These are phyloP conservation scores for Hymenoscyphus repandus DNA, from an alignment of 2,329 filamentous ascomycete genomes.

Conservation along the genomic window DNA sequence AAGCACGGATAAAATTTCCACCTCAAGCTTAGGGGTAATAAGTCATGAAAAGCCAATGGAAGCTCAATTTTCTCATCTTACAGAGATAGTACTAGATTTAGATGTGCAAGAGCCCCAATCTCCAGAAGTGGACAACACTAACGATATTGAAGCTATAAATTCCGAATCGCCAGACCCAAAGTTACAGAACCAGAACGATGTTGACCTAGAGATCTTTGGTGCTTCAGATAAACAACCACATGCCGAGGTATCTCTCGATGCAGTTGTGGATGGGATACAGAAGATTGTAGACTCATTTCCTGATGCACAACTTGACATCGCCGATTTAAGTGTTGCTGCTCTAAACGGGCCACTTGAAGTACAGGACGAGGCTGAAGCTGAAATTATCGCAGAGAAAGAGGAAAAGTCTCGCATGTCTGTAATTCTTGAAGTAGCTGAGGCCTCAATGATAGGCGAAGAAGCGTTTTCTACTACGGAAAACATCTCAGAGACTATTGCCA, in stretches of 20 bases:
- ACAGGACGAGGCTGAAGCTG: neutral
- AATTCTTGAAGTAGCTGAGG: no score
- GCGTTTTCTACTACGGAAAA: no score
- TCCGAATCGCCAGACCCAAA: neutral
- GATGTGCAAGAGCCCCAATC: slow-evolving; percentile 12
- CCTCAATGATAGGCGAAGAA: no score
- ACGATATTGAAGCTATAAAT: neutral
- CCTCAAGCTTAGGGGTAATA: slow-evolving; percentile 10
- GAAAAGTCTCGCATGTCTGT: no score
- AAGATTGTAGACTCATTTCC: neutral
- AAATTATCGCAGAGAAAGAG: neutral
- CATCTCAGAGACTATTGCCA: no score
- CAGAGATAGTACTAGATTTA: slow-evolving; percentile 24
- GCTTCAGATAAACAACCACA: no score
- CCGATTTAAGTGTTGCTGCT: neutral
- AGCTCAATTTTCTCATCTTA: slow-evolving; percentile 24
- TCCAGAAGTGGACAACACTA: neutral
- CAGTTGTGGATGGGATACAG: neutral
- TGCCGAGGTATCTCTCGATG: no score
- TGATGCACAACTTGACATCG: neutral
- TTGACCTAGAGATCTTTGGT: neutral
- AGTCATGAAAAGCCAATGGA: slow-evolving; percentile 10
- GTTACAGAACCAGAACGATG: neutral
- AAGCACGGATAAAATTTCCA: slow-evolving; percentile 13
- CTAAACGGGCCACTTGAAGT: neutral